Evolutionary conservation across 768 basidiomycete genomes (phyloP).

Genomic region (Russula virescens): DNA sequence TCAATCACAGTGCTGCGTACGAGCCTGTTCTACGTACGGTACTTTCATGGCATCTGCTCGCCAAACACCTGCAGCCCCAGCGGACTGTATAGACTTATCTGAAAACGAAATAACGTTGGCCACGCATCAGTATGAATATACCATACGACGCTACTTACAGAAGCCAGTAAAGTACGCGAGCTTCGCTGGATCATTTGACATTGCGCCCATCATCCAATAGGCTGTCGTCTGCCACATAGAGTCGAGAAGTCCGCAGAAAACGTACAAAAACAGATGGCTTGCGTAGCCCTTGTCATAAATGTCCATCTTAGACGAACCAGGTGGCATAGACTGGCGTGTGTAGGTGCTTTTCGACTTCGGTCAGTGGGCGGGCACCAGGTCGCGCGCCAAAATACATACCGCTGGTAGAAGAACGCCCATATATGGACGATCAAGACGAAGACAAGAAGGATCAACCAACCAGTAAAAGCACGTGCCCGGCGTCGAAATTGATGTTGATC

Average conservation of each 20-base stretch:
- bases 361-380: neutral
- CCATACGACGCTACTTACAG: constrained; percentile 45
- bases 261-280: constrained; percentile 54
- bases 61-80: constrained; percentile 70
- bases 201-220: constrained; percentile 80
- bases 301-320: constrained; percentile 47
- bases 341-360: constrained; percentile 41
- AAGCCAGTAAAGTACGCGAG: constrained; percentile 78
- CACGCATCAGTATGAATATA: neutral
- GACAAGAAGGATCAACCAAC: constrained; percentile 55
- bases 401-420: constrained; percentile 77
- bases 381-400: constrained; percentile 34
- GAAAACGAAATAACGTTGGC: constrained; percentile 23
- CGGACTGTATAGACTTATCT: constrained; percentile 74
- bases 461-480: constrained; percentile 63
- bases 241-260: constrained; percentile 70
- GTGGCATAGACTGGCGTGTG: constrained; percentile 46
- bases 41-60: constrained; percentile 54
- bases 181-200: constrained; percentile 78
- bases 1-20: constrained; percentile 2
- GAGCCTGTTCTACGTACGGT: constrained; percentile 44
- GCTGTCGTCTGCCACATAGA: constrained; percentile 82
- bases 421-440: constrained; percentile 66
- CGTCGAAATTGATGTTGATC: constrained; percentile 52
- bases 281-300: constrained; percentile 51